Conservation (phyloP, 2,329 filamentous ascomycete species). For the Chalaropsis ovoidea region DNA sequence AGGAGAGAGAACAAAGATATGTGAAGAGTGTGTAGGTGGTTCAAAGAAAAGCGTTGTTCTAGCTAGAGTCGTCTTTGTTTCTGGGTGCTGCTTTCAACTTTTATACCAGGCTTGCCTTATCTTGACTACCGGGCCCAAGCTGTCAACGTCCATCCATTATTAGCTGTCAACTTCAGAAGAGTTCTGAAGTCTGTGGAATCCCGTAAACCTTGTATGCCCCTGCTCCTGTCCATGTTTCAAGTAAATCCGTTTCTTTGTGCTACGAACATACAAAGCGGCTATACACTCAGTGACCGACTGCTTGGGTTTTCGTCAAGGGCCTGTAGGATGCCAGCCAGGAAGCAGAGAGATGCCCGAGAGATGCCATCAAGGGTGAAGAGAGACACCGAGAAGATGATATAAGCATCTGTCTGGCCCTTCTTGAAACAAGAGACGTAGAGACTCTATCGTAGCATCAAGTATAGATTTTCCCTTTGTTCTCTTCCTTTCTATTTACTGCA, state of each 20-base stretch:
- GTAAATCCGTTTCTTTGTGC: not conserved
- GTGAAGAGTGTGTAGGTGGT: not conserved
- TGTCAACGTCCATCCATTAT: not conserved
- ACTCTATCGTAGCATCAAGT: not conserved
- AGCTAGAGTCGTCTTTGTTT: not conserved
- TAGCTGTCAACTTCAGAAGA: not conserved
- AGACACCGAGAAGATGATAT: not conserved
- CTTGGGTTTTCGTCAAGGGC: not conserved
- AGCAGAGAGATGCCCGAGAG: not conserved
- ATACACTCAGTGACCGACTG: constrained; percentile 28
- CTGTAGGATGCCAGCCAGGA: constrained; percentile 21
- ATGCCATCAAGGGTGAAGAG: constrained; percentile 23
- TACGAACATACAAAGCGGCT: constrained; percentile 2
- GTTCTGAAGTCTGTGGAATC: not conserved
- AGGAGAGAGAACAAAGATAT: not conserved
- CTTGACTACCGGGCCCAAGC: not conserved
- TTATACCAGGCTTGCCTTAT: not conserved
- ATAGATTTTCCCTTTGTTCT: constrained; percentile 5
- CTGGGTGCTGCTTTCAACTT: not conserved
- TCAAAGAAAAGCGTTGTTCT: not conserved
- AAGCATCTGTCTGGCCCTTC: constrained; percentile 3
- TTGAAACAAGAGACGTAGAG: not conserved
- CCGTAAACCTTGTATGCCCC: not conserved
- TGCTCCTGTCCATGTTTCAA: constrained; percentile 10
- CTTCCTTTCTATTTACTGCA: not conserved